A percentile compares a stretch with the other conserved stretches of the same genome.
Evolutionary conservation across 1,284 basidiomycete genomes (phyloP).

Genomic region (Rhodotorula sp.): DNA sequence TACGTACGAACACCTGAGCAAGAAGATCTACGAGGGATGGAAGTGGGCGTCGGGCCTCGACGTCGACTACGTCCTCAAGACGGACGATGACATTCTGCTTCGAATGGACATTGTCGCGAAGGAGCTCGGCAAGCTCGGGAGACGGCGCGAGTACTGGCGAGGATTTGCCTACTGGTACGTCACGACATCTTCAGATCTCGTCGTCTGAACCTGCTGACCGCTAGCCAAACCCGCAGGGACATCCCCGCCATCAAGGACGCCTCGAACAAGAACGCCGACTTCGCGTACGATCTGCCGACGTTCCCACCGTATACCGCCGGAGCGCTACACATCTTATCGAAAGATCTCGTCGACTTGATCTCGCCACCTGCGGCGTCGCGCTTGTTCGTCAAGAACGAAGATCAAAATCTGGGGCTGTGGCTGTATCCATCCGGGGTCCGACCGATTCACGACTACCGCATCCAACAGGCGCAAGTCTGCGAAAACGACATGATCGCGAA

Average conservation of each 20-base stretch:
- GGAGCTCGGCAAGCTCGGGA: slow-evolving; percentile 32
- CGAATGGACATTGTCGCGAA: slow-evolving; percentile 36
- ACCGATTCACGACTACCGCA: slow-evolving; percentile 39
- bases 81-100: slow-evolving; percentile 38
- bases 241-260: slow-evolving; percentile 37
- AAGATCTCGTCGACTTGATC: slow-evolving; percentile 37
- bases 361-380: slow-evolving; percentile 18
- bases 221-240: slow-evolving; percentile 14
- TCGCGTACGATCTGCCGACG: slow-evolving; percentile 30
- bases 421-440: slow-evolving; percentile 32
- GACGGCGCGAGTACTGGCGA: slow-evolving; percentile 33
- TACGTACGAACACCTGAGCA: slow-evolving; percentile 18
- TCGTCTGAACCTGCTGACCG: no score
- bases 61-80: slow-evolving; percentile 42
- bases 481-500: slow-evolving; percentile 43
- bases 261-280: slow-evolving; percentile 39
- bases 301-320: slow-evolving; percentile 40
- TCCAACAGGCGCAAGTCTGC: slow-evolving; percentile 38
- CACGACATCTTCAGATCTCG: no score
- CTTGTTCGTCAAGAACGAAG: slow-evolving; percentile 36
- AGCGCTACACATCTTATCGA: slow-evolving; percentile 36
- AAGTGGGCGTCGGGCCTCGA: slow-evolving; percentile 31
- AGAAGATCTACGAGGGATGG: slow-evolving; percentile 33
- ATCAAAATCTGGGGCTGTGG: slow-evolving; percentile 37
- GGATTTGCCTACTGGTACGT: slow-evolving; percentile 39